phyloP scores from a whole-genome alignment of 108 stramenopile genomes.

The Cylindrotheca closterium region DNA sequence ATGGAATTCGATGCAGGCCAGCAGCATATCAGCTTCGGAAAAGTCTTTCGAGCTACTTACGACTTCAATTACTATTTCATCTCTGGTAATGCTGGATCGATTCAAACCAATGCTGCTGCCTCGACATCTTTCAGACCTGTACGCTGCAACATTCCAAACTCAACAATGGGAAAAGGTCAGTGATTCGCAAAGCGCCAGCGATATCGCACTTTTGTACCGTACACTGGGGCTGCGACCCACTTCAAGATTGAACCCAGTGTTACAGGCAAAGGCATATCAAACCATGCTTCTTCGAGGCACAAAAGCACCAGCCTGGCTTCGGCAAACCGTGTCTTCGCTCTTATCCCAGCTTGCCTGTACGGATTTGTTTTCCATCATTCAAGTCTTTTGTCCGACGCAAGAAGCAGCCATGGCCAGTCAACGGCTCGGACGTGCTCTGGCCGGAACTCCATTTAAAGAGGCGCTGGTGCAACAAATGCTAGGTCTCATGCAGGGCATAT shows the following conservation, averaged over 20 bases:
- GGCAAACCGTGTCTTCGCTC: conserved; percentile 46
- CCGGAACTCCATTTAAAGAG: conserved; percentile 1
- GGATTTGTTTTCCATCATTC: conserved; percentile 62
- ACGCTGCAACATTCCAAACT: conserved; percentile 56
- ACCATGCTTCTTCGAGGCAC: conserved; percentile 41
- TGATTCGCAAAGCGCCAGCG: background rate
- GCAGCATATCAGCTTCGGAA: background rate
- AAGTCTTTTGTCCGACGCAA: conserved; percentile 68
- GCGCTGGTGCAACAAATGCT: conserved; percentile 38
- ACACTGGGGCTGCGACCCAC: conserved; percentile 10
- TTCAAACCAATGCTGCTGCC: conserved; percentile 88
- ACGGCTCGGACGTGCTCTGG: conserved; percentile 58
- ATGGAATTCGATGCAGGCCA: conserved; percentile 34
- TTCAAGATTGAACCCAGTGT: background rate
- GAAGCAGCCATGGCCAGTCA: conserved; percentile 42
- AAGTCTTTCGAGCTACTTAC: background rate
- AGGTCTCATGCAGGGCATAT: conserved; percentile 11
- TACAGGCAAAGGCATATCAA: conserved; percentile 45
- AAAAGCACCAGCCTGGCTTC: conserved; percentile 60
- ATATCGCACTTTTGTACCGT: background rate
- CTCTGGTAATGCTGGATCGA: conserved; percentile 73
- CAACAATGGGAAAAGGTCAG: conserved; percentile 29
- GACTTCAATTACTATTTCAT: background rate
- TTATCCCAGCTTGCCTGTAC: conserved; percentile 56
- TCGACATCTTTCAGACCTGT: conserved; percentile 76